Conservation (phyloP, 2,329 filamentous ascomycete species). For the Penicillium verrucosum region DNA sequence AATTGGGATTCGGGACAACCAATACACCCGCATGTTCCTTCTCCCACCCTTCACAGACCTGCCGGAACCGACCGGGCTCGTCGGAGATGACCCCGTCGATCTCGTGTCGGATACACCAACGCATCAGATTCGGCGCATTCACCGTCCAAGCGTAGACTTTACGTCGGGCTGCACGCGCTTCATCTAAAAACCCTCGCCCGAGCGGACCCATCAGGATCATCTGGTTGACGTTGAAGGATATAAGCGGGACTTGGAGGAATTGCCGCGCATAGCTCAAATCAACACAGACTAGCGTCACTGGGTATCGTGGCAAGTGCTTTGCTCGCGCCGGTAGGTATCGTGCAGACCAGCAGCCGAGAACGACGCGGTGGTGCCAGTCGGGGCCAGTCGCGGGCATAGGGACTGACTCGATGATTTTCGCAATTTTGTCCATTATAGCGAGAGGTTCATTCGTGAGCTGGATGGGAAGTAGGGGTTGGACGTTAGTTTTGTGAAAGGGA, state of each 20-base stretch:
- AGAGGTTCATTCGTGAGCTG: conserved; percentile 49
- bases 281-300: conserved; percentile 43
- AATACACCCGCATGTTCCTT: conserved; percentile 4
- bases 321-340: conserved; percentile 65
- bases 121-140: conserved; percentile 74
- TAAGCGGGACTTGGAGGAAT: conserved; percentile 61
- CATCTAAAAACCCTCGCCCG: conserved; percentile 64
- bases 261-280: conserved; percentile 60
- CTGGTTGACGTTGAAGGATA: conserved; percentile 77
- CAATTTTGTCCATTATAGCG: conserved; percentile 67
- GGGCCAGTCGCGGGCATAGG: conserved; percentile 40
- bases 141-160: conserved; percentile 81
- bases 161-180: conserved; percentile 55
- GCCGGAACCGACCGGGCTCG: conserved; percentile 52
- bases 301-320: conserved; percentile 47
- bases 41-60: conserved; percentile 19
- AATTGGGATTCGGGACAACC: background rate
- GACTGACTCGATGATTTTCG: conserved; percentile 58
- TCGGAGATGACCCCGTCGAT: conserved; percentile 86
- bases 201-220: conserved; percentile 64
- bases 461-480: background rate
- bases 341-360: conserved; percentile 79
- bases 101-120: conserved; percentile 65
- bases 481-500: background rate
- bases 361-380: conserved; percentile 67